Base-by-base conservation (phyloP, 2,329 filamentous ascomycete genomes). In the Penicillium sp. region DNA sequence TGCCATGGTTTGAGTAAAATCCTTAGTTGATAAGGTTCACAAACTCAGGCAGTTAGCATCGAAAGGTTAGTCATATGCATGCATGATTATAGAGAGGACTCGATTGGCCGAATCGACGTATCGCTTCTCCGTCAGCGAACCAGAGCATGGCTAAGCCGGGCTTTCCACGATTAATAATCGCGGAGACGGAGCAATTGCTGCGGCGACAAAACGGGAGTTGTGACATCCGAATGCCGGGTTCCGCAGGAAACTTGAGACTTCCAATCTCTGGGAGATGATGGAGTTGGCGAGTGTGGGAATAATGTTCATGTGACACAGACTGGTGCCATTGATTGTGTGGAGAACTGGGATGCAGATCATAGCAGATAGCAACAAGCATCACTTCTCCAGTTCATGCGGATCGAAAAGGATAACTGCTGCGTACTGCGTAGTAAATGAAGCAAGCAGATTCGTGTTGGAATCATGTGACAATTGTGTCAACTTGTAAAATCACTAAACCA, bases 111-210 rank as follows among this genome's bases (percentile, higher is more conserved):
- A 32, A 51, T 40, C 28, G 38, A 37, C 49, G 31, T 36, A 40
- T 29, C 16, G 24, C 23, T 23, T 43, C 28, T 3, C 37, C 32
- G 36, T 37, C 40, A 39, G 41, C 42, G 35, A 50, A 52, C 49
- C 49, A 45, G 31, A 39, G 20, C 38, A 43, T 48, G 41, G 39
- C 18, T 43, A 42, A 50, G 47, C 42, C 42, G 26, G 26, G 16
- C 8, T n/a, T 16, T 16, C 44, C 23, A 35, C 5, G 47, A 55
- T 58, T 58, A 57, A 42, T 57, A 58, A 58, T 56, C 55, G 36
- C 34, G 47, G 49, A 29, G 14, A 31, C 49, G 52, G 49, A 20
- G 34, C 27, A 47, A 50, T 32, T 43, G 42, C 34, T 22, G 10
- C 40, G 41, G 46, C 37, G 27, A 32, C 28, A 27, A 36, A 44